Base-by-base conservation (phyloP, 106 monocot genomes). In the Allium sativum region DNA sequence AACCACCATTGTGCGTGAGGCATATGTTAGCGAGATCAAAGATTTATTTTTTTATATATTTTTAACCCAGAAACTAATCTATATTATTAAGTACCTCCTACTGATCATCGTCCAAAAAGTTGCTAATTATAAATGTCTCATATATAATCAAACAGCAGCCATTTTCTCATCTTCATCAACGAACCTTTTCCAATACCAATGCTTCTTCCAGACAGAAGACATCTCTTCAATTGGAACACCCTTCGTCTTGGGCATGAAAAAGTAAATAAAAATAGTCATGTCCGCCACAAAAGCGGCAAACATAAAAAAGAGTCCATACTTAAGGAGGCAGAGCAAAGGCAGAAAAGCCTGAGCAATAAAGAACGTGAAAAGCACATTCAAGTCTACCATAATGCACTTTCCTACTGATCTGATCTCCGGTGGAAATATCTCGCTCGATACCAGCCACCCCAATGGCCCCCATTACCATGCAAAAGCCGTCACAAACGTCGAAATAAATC, bases 301-400 rank as follows among this genome's bases (percentile, higher is more conserved):
- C 31, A 68, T 57, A 54, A 19, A 68, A 54, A 68, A 68, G 45
- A 68, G 68, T 8, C 68, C 68, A 13, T 57, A 68, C 68, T 68
- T 68, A 9, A 68, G n/a, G 44, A 22, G 43, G 46, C 68, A 68
- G 12, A 68, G 68, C 68, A 68, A 47, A 22, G 21, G 52, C 19
- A 68, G 57, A 18, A 68, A 68, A 13, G 42, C 56, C 46, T 68
- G 56, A 2, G 68, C 68, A 40, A 68, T 68, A 56, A 68, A 21
- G 57, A 68, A 68, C 16, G 68, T 68, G 68, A 68, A 68, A n/a
- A 68, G 14, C 68, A 68, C 57, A 47, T 68, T 68, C 8, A 68
- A 22, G 0, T 56, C 56, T 22, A 68, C 68, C 31, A 18, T 58
- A 14, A 68, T 57, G 21, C 68, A 57, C 57, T 68, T 56, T 3